Evolutionary conservation across 225 moss, liverwort and hornwort genomes (phyloP), one percentile per base, ranked within the genome.

Genomic region (Physcomitrellopsis africana): DNA sequence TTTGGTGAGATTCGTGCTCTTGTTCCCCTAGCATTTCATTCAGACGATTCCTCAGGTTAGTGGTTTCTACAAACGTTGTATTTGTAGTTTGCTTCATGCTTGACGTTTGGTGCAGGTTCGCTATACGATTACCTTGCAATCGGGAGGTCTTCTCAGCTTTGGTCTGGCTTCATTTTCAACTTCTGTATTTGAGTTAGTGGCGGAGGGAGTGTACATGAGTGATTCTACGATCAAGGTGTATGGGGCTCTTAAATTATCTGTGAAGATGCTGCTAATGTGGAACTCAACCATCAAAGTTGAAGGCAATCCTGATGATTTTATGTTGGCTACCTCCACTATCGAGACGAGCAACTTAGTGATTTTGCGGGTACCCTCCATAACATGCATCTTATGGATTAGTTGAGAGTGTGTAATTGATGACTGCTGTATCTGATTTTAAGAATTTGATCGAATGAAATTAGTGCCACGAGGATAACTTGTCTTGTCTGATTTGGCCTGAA

Each of bases 181-280:
- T 71, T 97, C 97, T 55, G 97, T 94, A 24, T 94, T 97, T 80
- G 97, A 97, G 77, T 77, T 97, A 57, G 91, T 91, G 53, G 94
- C 93, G 48, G 97, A 97, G 76, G 93, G 89, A 81, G 84, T 97
- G 68, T 79, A 87, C n/a, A 90, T 85, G 87, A 87, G 81, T 26
- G 87, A 93, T 72, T 86, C 92, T 65, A 86, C 86, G 24, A 91
- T 97, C 51, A 84, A 89, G 84, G 94, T 94, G 27, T 97, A 92
- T 65, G 96, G 94, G 55, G 96, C 96, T 63, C 76, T 94, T 27
- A 94, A 94, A 73, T 83, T 97, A 70, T 62, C 68, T 32, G 92
- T 91, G 26, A 97, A 97, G 89, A 86, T 97, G 92, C 81, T 97
- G 26, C 85, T 89, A 26, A 84, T 96, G 92, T 88, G 88, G 83